Evolutionary conservation across 2,329 filamentous ascomycete species (phyloP).

Genomic region (Teratosphaeria epicoccoides): DNA sequence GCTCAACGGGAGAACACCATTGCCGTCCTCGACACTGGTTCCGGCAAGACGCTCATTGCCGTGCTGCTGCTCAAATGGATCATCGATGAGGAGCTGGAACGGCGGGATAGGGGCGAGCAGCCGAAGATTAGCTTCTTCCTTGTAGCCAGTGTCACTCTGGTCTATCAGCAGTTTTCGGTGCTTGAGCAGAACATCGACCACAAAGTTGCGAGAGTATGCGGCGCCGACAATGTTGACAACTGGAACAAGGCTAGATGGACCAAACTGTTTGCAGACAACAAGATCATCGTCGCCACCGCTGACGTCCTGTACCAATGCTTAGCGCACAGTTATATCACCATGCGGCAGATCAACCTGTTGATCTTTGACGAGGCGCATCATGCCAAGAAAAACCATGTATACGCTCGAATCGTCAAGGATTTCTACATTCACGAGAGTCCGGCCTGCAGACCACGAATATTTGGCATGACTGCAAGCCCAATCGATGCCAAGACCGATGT

Average conservation of each 20-base stretch:
- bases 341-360: conserved; percentile 75
- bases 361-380: conserved; percentile 97
- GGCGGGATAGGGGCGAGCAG: conserved; percentile 49
- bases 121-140: conserved; percentile 74
- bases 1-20: conserved; percentile 81
- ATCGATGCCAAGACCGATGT: conserved; percentile 74
- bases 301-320: conserved; percentile 74
- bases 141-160: conserved; percentile 75
- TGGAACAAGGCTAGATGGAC: conserved; percentile 52
- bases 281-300: conserved; percentile 85
- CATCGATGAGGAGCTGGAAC: conserved; percentile 65
- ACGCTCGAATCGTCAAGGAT: conserved; percentile 74
- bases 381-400: conserved; percentile 85
- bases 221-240: conserved; percentile 53
- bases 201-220: conserved; percentile 62
- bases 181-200: conserved; percentile 72
- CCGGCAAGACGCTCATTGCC: conserved; percentile 93
- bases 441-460: conserved; percentile 57
- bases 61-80: conserved; percentile 69
- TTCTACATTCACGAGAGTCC: conserved; percentile 54
- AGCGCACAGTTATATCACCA: conserved; percentile 65
- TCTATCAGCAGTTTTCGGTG: conserved; percentile 79
- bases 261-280: conserved; percentile 51
- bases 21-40: conserved; percentile 88
- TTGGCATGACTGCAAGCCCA: conserved; percentile 96